These are phyloP conservation scores for Neltuma alba DNA, from an alignment of 306 rosid species.

Conservation along the genomic window DNA sequence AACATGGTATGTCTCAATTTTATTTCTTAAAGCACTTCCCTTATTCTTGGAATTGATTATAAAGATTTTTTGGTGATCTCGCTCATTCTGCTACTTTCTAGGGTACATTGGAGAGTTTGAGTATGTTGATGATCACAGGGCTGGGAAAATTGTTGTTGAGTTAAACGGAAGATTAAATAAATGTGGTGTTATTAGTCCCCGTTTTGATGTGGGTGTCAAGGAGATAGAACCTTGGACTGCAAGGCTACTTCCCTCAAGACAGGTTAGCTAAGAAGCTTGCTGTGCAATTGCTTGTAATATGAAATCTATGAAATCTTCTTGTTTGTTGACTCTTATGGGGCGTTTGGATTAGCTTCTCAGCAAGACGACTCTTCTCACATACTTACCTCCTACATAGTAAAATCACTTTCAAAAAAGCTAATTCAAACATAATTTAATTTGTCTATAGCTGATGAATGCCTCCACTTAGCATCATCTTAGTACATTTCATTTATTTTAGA, in stretches of 20 bases:
- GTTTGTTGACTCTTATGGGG: background rate
- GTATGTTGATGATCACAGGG: constrained; percentile 55
- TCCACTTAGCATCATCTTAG: background rate
- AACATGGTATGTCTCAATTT: constrained; percentile 37
- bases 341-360: too few species aligned
- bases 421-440: too few species aligned
- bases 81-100: background rate
- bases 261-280: constrained; percentile 23
- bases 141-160: constrained; percentile 57
- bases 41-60: background rate
- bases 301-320: background rate
- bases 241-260: constrained; percentile 56
- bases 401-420: too few species aligned
- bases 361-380: too few species aligned
- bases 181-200: constrained; percentile 59
- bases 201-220: constrained; percentile 54
- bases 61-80: background rate
- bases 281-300: background rate
- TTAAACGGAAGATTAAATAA: constrained; percentile 55
- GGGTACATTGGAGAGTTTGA: constrained; percentile 59
- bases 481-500: background rate
- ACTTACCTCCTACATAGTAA: too few species aligned
- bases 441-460: background rate
- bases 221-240: constrained; percentile 60
- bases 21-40: background rate